Evolutionary conservation across 1,284 basidiomycete species (phyloP).

Genomic region (Austroboletus novae-zelandiae): DNA sequence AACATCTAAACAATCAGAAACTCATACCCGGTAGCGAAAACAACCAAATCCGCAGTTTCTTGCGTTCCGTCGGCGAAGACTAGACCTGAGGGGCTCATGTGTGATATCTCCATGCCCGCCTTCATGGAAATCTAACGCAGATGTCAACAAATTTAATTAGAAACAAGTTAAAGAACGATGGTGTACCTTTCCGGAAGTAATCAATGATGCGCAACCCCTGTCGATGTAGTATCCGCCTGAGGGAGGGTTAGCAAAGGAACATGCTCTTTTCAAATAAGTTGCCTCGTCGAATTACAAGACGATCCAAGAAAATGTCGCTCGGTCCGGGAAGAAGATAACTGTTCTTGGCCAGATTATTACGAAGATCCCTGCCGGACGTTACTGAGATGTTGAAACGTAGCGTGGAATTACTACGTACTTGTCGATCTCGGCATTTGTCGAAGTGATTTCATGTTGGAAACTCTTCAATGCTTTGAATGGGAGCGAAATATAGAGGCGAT

Average conservation of each 20-base stretch:
- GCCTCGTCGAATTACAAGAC: conserved; percentile 14
- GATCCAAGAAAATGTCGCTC: conserved; percentile 11
- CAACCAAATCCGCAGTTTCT: conserved; percentile 26
- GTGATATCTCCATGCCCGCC: conserved; percentile 12
- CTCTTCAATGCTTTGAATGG: conserved; percentile 11
- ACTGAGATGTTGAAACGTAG: background rate
- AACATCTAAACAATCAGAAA: background rate
- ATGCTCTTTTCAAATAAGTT: background rate
- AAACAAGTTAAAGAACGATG: too few relatives aligned
- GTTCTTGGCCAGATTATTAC: background rate
- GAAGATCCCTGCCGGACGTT: conserved; percentile 9
- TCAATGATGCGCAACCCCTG: conserved; percentile 12
- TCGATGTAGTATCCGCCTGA: conserved; percentile 16
- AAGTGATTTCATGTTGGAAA: conserved; percentile 5
- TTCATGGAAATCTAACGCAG: conserved; percentile 10
- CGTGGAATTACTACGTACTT: conserved; percentile 1
- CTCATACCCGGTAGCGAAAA: conserved; percentile 29
- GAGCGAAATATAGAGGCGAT: conserved; percentile 13
- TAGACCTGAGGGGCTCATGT: conserved; percentile 20
- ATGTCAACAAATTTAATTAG: background rate
- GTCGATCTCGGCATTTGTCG: conserved; percentile 9
- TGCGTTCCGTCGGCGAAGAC: conserved; percentile 25
- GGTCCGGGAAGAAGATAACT: conserved; percentile 12
- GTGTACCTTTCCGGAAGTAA: conserved; percentile 11
- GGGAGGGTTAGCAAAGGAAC: background rate